Evolutionary conservation across 2,329 filamentous ascomycete genomes (phyloP), one percentile per base, ranked within the genome.

Genomic region (Botryosphaeria dothidea): DNA sequence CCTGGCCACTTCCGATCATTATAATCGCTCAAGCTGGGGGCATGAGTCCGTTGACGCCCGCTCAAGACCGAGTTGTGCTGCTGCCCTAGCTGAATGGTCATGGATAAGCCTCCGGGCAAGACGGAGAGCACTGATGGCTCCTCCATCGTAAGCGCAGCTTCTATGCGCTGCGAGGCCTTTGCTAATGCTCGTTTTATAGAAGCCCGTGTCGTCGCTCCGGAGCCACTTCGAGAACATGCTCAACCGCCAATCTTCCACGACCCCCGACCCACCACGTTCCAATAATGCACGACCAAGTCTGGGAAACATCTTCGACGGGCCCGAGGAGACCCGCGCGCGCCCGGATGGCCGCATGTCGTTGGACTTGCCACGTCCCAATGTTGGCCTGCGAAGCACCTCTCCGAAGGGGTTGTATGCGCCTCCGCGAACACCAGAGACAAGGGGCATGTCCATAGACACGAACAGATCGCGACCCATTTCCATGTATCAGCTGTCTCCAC

Each of bases 141-240:
- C 66, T 93, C 91, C 68, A 88, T 93, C 71, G 89, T 91, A 78
- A 77, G 88, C 77, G 34, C 27, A n/a, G 6, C 19, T n/a, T 13
- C 46, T 7, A 61, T 34, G 31, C 7, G 13, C 23, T 19, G 36
- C 31, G 56, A 41, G 65, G 49, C 62, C 27, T 38, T 46, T 68
- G 49, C 68, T 73, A 58, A 74, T 67, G 17, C 58, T 3, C 19
- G 29, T 2, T 27, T 25, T 41, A 15, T 45, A 92, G 90, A 92
- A 89, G 81, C 91, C 92, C 27, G 91, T 95, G 58, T 95, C 92
- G 60, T 93, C 91, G 60, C 82, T 95, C 67, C 86, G 89, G 67
- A 92, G 90, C 68, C 89, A 91, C 71, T 95, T 94, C 76, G 92
- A 95, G 81, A 92, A 90, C 74, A 88, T 94, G 81, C 82, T 85